Base-by-base conservation (phyloP, 768 basidiomycete species). In the Arthromyces matolae region DNA sequence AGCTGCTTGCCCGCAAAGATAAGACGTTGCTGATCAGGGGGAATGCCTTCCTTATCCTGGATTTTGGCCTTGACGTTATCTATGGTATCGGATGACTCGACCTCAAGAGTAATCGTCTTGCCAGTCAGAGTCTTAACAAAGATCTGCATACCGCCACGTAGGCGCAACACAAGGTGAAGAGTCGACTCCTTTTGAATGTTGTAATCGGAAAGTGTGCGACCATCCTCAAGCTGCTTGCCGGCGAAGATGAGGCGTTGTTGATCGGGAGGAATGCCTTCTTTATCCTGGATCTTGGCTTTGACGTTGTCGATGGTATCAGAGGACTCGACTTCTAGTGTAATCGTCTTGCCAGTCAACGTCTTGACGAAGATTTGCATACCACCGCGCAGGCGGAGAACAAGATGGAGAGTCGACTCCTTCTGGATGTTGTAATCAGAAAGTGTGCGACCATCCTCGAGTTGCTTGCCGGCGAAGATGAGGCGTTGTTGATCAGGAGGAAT, bases 221-320 rank as follows among this genome's bases (percentile, higher is more conserved):
- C 93, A 47, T 96, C 93, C 64, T 95, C 93, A 9, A 94, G 71
- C 61, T 95, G 93, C 73, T 95, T 95, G 37, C 93, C 93, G 36
- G 93, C 93, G 55, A 94, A 95, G 64, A 89, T 92, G 37, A 93
- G 71, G 35, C 92, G 86, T 60, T 94, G 93, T 61, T 93, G 90
- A 56, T 93, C 86, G 3, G 87, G 84, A 29, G 86, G 86, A 24
- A 89, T 89, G 0, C 87, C 88, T 52, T 88, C 87, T 67, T 86
- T 88, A 61, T 89, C 86, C 55, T 87, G 86, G 16, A 89, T 88
- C 72, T 86, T 86, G 3, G 83, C 77, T 65, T 85, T 86, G 19
- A 93, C 90, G 56, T 93, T 91, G 63, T 94, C 92, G 59, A 95
- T 93, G 10, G 92, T 93, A 64, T 93, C 90, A 0, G 86, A 90